Conservation (phyloP, 257 asterid genomes). For the Pogostemon cablin region DNA sequence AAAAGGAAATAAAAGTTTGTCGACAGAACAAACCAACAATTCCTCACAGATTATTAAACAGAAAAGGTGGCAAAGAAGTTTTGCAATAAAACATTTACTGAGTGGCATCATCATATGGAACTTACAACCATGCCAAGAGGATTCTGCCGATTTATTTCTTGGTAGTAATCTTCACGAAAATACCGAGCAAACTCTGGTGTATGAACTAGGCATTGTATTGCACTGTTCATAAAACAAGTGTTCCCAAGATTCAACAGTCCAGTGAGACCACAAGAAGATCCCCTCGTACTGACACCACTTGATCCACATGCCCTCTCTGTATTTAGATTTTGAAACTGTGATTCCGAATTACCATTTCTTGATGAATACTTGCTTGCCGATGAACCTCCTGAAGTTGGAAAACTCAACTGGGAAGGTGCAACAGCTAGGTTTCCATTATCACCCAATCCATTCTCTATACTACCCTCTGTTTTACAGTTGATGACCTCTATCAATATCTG, state of each 20-base stretch:
- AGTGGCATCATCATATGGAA: slow-evolving; percentile 39
- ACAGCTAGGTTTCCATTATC: slow-evolving; percentile 59
- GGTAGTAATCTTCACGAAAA: slow-evolving; percentile 96
- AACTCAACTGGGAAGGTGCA: slow-evolving; percentile 55
- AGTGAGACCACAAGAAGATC: slow-evolving; percentile 89
- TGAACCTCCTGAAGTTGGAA: slow-evolving; percentile 65
- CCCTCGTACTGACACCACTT: slow-evolving; percentile 89
- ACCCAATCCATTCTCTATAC: slow-evolving; percentile 65
- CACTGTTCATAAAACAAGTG: slow-evolving; percentile 98
- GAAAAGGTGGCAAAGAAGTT: background rate
- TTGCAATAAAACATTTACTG: slow-evolving; percentile 2
- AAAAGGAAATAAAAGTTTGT: slow-evolving; percentile 22
- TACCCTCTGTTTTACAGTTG: slow-evolving; percentile 49
- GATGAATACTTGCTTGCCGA: slow-evolving; percentile 68
- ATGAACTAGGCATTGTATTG: slow-evolving; percentile 97
- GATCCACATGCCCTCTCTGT: slow-evolving; percentile 68
- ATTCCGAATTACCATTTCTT: slow-evolving; percentile 74
- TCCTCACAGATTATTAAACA: background rate
- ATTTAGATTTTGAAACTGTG: slow-evolving; percentile 55
- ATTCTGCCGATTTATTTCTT: slow-evolving; percentile 91
- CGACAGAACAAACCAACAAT: slow-evolving; percentile 22
- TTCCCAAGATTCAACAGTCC: slow-evolving; percentile 97
- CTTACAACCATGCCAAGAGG: slow-evolving; percentile 99
- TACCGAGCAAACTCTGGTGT: slow-evolving; percentile 94
- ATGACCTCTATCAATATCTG: slow-evolving; percentile 91